These are phyloP conservation scores for Tricholoma bakamatsutake DNA, from an alignment of 768 basidiomycete species.

Conservation along the genomic window DNA sequence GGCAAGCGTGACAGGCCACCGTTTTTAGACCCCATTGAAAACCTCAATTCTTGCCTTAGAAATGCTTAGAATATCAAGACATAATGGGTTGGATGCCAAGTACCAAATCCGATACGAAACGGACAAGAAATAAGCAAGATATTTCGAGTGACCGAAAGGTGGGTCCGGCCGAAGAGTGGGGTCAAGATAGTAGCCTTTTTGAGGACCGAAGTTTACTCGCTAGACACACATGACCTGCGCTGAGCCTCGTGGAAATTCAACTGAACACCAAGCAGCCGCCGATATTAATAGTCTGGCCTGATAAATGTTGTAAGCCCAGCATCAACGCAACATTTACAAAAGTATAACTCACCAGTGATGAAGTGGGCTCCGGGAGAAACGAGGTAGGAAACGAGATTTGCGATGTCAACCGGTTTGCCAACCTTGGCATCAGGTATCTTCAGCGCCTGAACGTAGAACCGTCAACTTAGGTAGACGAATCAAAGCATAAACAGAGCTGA, in stretches of 20 bases:
- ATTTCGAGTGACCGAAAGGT: no score
- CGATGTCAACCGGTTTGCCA: constrained; percentile 22
- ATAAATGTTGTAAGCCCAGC: background rate
- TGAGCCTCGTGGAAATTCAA: background rate
- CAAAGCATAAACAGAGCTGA: background rate
- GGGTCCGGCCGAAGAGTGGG: no score
- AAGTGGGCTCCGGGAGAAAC: constrained; percentile 26
- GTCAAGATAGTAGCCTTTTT: no score
- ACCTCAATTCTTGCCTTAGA: no score
- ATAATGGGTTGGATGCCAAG: no score
- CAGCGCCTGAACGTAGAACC: background rate
- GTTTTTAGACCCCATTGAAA: no score
- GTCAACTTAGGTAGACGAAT: background rate
- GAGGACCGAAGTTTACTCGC: no score
- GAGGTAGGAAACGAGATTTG: constrained; percentile 30
- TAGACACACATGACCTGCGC: no score
- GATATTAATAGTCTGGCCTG: background rate
- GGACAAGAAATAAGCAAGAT: no score
- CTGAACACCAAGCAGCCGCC: background rate
- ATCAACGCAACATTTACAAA: background rate
- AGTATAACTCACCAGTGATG: constrained; percentile 23
- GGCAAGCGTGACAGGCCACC: no score
- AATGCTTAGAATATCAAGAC: no score
- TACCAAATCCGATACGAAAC: no score
- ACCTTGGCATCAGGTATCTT: constrained; percentile 5